phyloP scores from a whole-genome alignment of 345 rosid genomes.

The Anacardium occidentale region DNA sequence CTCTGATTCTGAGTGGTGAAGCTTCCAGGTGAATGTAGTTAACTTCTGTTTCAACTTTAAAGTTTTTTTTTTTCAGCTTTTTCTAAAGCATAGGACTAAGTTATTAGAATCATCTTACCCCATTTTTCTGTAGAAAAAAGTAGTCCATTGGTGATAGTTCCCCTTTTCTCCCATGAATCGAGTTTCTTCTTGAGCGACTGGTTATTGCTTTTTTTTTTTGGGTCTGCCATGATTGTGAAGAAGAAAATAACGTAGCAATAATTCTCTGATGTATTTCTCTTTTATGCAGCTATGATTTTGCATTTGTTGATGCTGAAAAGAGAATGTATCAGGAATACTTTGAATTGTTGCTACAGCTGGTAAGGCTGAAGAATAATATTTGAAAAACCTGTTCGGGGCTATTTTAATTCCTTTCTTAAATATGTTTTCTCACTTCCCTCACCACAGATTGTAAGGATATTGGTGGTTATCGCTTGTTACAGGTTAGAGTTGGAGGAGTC shows the following conservation, averaged over 20 bases:
- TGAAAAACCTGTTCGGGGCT: not conserved
- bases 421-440: not conserved
- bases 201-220: not conserved
- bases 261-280: not conserved
- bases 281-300: conserved; percentile 81
- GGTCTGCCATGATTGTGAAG: not conserved
- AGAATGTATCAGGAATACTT: conserved; percentile 87
- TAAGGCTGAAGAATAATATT: conserved; percentile 31
- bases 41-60: not conserved
- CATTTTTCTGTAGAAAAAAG: too few relatives aligned
- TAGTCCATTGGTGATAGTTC: not conserved
- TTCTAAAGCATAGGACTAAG: not conserved
- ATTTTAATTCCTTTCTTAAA: not conserved
- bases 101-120: not conserved
- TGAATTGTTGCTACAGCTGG: conserved; percentile 79
- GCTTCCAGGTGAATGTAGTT: conserved; percentile 53
- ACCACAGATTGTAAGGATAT: conserved; percentile 2
- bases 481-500: conserved; percentile 85
- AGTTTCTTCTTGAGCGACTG: not conserved
- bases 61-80: not conserved
- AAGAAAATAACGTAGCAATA: conserved; percentile 10
- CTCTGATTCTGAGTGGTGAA: conserved; percentile 73
- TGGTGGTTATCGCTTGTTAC: conserved; percentile 18
- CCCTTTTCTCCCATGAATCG: not conserved
- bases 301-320: conserved; percentile 96